Evolutionary conservation across 495 filamentous ascomycete species (phyloP).

Genomic region (Penicillium bovifimosum): DNA sequence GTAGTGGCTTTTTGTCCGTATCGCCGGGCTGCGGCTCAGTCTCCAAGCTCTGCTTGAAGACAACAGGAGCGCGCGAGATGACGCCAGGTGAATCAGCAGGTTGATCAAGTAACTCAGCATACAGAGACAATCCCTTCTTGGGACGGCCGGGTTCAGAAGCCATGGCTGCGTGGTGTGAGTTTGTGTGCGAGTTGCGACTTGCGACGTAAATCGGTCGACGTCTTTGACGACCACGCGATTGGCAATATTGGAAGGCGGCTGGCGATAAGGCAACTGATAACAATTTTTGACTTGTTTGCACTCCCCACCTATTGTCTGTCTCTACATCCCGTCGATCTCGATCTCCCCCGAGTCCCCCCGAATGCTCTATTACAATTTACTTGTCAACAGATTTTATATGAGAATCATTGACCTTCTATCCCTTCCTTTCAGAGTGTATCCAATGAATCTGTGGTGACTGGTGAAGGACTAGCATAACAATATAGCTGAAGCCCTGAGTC

Average conservation of each 20-base stretch:
- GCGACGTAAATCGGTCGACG: too few relatives aligned
- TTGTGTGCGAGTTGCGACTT: too few relatives aligned
- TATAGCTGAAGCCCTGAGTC: neutral
- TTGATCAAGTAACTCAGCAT: conserved; percentile 58
- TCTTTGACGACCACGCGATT: too few relatives aligned
- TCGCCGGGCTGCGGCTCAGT: conserved; percentile 48
- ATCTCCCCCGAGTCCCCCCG: neutral
- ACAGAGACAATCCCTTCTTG: conserved; percentile 45
- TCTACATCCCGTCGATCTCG: too few relatives aligned
- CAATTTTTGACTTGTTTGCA: neutral
- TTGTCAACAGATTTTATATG: neutral
- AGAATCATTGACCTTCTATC: too few relatives aligned
- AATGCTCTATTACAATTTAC: too few relatives aligned
- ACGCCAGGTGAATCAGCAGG: conserved; percentile 51
- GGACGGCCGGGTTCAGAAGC: conserved; percentile 28
- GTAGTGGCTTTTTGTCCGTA: conserved; percentile 61
- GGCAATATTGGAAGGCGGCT: too few relatives aligned
- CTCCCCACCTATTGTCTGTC: neutral
- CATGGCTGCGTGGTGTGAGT: conserved; percentile 21
- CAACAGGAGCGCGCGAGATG: conserved; percentile 74
- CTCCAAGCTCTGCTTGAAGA: conserved; percentile 57
- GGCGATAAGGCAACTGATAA: neutral
- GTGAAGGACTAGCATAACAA: neutral
- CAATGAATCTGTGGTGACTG: neutral
- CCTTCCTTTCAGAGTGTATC: too few relatives aligned